phyloP scores from a whole-genome alignment of 2,329 filamentous ascomycete genomes.

The Trichoderma oligosporum region DNA sequence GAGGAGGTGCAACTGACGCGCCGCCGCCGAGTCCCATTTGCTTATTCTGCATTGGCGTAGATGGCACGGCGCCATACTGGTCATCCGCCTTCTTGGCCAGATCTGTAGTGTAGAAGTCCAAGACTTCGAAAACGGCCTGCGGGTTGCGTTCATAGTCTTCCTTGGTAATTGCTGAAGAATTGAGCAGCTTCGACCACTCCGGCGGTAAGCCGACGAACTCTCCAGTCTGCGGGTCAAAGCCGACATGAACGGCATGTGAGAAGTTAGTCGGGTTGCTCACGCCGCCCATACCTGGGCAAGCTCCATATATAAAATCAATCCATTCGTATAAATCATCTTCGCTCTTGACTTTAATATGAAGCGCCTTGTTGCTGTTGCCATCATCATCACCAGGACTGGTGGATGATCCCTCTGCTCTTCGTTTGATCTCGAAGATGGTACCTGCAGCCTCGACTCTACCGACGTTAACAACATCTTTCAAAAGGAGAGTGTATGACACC shows the following conservation, averaged over 20 bases:
- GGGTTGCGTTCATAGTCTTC: slow-evolving; percentile 98
- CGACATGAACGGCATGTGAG: slow-evolving; percentile 93
- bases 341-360: slow-evolving; percentile 89
- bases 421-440: slow-evolving; percentile 90
- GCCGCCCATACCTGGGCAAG: slow-evolving; percentile 94
- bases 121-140: slow-evolving; percentile 74
- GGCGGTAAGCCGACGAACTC: slow-evolving; percentile 91
- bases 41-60: slow-evolving; percentile 55
- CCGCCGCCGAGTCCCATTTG: slow-evolving; percentile 53
- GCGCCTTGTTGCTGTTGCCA: slow-evolving; percentile 74
- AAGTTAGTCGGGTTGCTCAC: slow-evolving; percentile 99
- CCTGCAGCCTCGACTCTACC: slow-evolving; percentile 86
- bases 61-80: slow-evolving; percentile 61
- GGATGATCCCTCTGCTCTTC: slow-evolving; percentile 64
- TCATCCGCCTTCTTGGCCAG: slow-evolving; percentile 73
- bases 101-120: slow-evolving; percentile 82
- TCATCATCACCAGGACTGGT: slow-evolving; percentile 75
- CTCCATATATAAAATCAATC: slow-evolving; percentile 97
- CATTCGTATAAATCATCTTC: slow-evolving; percentile 98
- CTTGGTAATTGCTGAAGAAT: slow-evolving; percentile 94
- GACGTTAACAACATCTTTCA: slow-evolving; percentile 86
- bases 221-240: slow-evolving; percentile 91
- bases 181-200: slow-evolving; percentile 96
- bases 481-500: slow-evolving; percentile 75
- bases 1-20: slow-evolving; percentile 62